These are phyloP conservation scores for Hirsutella minnesotensis DNA, from an alignment of 2,329 filamentous ascomycete genomes.

Conservation along the genomic window DNA sequence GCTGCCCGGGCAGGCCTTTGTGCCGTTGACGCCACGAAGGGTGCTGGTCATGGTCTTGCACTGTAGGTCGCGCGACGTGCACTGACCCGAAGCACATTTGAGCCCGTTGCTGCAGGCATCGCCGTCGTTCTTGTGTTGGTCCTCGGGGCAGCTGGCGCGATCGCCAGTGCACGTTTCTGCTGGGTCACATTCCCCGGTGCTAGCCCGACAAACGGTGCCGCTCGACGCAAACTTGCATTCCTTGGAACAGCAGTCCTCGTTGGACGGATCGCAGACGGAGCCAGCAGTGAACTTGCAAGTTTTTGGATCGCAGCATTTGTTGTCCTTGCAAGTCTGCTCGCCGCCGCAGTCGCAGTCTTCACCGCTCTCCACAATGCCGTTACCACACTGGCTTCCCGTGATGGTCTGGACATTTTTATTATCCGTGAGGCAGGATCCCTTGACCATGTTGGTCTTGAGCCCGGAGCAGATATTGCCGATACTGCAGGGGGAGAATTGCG, in stretches of 20 bases:
- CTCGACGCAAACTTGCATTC: constrained; percentile 55
- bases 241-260: constrained; percentile 68
- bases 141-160: constrained; percentile 60
- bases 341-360: constrained; percentile 97
- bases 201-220: constrained; percentile 68
- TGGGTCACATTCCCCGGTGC: constrained; percentile 74
- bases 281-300: constrained; percentile 75
- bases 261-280: constrained; percentile 69
- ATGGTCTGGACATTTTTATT: constrained; percentile 78
- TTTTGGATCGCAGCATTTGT: constrained; percentile 70
- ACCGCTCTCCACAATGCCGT: constrained; percentile 88
- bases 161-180: constrained; percentile 70
- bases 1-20: constrained; percentile 55
- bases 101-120: constrained; percentile 59
- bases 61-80: constrained; percentile 82
- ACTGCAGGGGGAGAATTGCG: constrained; percentile 73
- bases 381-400: constrained; percentile 77
- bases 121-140: constrained; percentile 59
- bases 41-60: constrained; percentile 76
- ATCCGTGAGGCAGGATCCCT: constrained; percentile 65
- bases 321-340: constrained; percentile 53
- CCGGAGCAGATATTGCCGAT: constrained; percentile 92
- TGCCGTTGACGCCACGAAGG: constrained; percentile 62
- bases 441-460: constrained; percentile 60
- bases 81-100: constrained; percentile 82